Evolutionary conservation across 495 filamentous ascomycete species (phyloP), one percentile per base, ranked within the genome.

Genomic region (Durotheca rogersii): DNA sequence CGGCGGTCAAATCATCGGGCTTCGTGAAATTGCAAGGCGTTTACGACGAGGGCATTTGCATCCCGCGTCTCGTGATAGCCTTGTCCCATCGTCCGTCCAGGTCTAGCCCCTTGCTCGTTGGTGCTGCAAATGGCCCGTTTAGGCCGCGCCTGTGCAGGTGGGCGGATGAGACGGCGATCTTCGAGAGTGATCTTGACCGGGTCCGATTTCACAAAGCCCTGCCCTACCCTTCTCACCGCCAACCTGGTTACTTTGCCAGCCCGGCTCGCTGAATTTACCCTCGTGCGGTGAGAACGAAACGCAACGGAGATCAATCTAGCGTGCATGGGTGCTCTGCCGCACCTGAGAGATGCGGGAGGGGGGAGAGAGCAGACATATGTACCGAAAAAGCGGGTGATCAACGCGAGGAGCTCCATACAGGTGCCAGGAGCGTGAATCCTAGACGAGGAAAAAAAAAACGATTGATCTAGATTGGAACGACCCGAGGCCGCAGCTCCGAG

Each of bases 401-500:
- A 41, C 56, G 32, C 30, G 50, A 43, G 50, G 36, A 41, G 41
- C 42, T 47, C 14, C 15, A 15, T 17, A 59, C 32, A 41, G 49
- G 47, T 45, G 23, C 25, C 50, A 21, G 21, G 33, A 39, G 38
- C 32, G 20, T 30, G 44, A 20, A n/a, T n/a, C n/a, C n/a, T n/a
- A n/a, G n/a, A n/a, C n/a, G n/a, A 11, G 27, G 7, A 11, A 53
- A 50, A 59, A 45, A 53, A 50, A 59, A 45, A 38, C 47, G 56
- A 59, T 33, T 53, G 56, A 59, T 59, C 56, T 59, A 36, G 56
- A 31, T 50, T 50, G 41, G 42, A 41, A 39, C 41, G 30, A 40
- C 31, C 33, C 21, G 17, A 57, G 36, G 50, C 56, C 56, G 51
- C 36, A 50, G 56, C 42, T 41, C 41, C 41, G 56, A 50, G 56